Base-by-base conservation (phyloP, 306 rosid genomes). In the Sophora flavescens region DNA sequence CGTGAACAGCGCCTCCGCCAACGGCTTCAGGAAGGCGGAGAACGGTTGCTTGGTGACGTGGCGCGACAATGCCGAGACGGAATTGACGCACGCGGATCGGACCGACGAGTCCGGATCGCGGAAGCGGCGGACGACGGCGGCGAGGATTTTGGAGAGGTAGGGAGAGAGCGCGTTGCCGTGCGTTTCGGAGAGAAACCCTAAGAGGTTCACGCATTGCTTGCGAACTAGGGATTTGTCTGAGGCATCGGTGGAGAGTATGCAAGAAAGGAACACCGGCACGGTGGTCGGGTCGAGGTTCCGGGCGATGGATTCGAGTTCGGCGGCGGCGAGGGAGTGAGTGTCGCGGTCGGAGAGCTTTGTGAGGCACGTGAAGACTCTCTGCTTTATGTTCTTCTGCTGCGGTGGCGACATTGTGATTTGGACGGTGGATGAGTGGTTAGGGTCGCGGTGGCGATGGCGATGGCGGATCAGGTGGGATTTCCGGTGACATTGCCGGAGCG, bases 311-410 rank as follows among this genome's bases (percentile, higher is more conserved):
- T 89, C 88, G 6, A 96, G 98, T 63, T 96, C 98, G 3, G 64
- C 30, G 54, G 74, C 78, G 13, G 99, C 98, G 17, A 88, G 54
- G 32, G 96, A 78, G 44, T 92, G 90, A 2, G 99, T 96, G 47
- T 96, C 99, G 2, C 99, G 92, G 86, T 96, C 99, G 63, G 99
- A 89, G 81, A 96, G 98, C 84, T 88, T 96, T 51, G 91, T 86
- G n/a, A 96, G 88, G 87, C 93, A 92, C 1, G 91, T 79, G 83
- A 92, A 84, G 50, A 96, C 88, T 30, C 89, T 89, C 72, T 88
- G 97, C 88, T 92, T 92, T 47, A 92, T 70, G 80, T 61, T 89
- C 48, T 83, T 82, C 71, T 73, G 85, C 26, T 89, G 91, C 6
- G 81, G 71, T 12, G 91, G 39, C 8, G 97, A 78, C 98, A 93